Conservation (phyloP, 139 green algal species). For the Edaphochlamys debaryana region DNA sequence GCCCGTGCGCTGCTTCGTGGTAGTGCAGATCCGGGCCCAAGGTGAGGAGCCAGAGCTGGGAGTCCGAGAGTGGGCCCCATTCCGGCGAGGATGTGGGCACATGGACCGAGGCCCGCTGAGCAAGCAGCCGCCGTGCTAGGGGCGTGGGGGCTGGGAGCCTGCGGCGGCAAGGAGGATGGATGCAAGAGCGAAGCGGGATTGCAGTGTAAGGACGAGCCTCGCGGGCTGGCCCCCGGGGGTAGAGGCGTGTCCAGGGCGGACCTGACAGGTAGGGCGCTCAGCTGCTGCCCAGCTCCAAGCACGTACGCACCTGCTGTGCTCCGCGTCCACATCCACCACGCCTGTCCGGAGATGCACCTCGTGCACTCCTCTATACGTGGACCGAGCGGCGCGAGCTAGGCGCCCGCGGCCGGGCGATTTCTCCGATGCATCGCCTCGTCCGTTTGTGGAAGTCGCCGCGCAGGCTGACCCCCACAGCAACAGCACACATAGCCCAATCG, state of each 20-base stretch:
- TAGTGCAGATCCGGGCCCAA: conserved; percentile 9
- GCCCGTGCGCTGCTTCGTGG: not conserved
- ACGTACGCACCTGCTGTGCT: not conserved
- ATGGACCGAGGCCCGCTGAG: not conserved
- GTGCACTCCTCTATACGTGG: not conserved
- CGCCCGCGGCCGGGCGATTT: too few species aligned
- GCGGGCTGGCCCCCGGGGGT: not conserved
- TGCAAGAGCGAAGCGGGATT: too few species aligned
- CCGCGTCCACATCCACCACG: not conserved
- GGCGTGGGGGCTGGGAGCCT: not conserved
- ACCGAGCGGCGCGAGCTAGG: too few species aligned
- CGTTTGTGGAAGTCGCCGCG: too few species aligned
- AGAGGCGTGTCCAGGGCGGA: not conserved
- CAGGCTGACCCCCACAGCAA: too few species aligned
- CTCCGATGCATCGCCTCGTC: too few species aligned
- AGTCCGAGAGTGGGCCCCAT: not conserved
- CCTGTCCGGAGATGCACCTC: not conserved
- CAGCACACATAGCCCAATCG: too few species aligned
- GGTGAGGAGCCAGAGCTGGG: conserved; percentile 22
- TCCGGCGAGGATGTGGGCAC: not conserved
- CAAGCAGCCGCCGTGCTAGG: not conserved
- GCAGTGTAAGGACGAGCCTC: not conserved
- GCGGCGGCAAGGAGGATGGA: not conserved
- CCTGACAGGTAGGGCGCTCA: too few species aligned
- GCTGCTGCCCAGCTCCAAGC: not conserved